Evolutionary conservation across 805 yeast genomes (phyloP).

Genomic region (Groenewaldozyma tartarivorans): DNA sequence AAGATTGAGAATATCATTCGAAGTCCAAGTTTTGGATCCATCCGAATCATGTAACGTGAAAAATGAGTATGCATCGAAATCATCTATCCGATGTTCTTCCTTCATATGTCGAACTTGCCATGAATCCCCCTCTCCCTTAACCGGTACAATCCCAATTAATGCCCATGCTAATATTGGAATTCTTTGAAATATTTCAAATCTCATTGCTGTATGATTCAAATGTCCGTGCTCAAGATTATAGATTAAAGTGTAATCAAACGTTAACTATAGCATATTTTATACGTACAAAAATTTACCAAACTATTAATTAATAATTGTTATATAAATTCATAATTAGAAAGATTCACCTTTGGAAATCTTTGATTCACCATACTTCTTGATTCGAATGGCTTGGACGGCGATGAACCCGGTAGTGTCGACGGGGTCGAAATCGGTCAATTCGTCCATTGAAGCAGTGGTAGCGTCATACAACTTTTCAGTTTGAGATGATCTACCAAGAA

Average conservation of each 20-base stretch:
- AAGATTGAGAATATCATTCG: slow-evolving; percentile 64
- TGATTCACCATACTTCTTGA: slow-evolving; percentile 95
- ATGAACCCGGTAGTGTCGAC: slow-evolving; percentile 96
- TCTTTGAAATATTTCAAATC: no score
- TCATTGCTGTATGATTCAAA: no score
- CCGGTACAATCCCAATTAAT: no score
- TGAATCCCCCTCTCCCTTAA: slow-evolving; percentile 10
- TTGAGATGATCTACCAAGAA: slow-evolving; percentile 89
- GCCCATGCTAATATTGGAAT: no score
- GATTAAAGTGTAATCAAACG: no score
- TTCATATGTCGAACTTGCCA: slow-evolving; percentile 63
- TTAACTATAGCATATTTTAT: no score
- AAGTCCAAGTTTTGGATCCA: slow-evolving; percentile 43
- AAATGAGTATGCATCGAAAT: slow-evolving; percentile 64
- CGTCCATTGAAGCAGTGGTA: slow-evolving; percentile 98
- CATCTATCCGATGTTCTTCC: slow-evolving; percentile 72
- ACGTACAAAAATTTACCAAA: no score
- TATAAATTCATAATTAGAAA: no score
- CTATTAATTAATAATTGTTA: no score
- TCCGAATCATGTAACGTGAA: slow-evolving; percentile 68
- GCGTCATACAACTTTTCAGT: slow-evolving; percentile 97
- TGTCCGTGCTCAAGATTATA: no score
- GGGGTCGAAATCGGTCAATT: slow-evolving; percentile 94
- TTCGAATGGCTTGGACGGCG: slow-evolving; percentile 95
- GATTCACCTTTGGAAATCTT: slow-evolving; percentile 68